Evolutionary conservation across 257 asterid genomes (phyloP).

Genomic region (Solanum lignicaule): DNA sequence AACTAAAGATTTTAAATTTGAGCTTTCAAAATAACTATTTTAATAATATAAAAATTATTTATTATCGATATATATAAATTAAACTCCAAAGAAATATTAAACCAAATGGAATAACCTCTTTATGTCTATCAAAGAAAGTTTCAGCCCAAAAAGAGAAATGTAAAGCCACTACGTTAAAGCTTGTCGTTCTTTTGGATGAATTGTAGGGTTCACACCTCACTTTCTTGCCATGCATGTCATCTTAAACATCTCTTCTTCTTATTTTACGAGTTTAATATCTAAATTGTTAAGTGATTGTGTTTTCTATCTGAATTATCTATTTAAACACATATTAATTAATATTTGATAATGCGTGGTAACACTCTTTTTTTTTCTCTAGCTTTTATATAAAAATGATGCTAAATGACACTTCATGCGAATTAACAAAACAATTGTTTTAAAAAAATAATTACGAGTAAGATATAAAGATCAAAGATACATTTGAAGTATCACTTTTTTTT

Average conservation of each 20-base stretch:
- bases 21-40: too few species aligned
- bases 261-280: not conserved
- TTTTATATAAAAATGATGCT: not conserved
- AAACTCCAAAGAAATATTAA: too few species aligned
- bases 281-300: not conserved
- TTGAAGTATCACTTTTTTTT: too few species aligned
- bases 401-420: not conserved
- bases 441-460: not conserved
- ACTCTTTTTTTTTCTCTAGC: accelerated
- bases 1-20: too few species aligned
- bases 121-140: not conserved
- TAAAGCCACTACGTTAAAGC: not conserved
- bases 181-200: not conserved
- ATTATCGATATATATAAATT: too few species aligned
- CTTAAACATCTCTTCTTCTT: not conserved
- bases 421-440: too few species aligned
- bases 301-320: too few species aligned
- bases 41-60: too few species aligned
- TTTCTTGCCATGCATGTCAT: not conserved
- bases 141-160: not conserved
- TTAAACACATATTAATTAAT: not conserved
- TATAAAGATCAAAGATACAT: too few species aligned
- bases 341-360: not conserved
- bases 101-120: not conserved
- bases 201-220: not conserved